phyloP scores from a whole-genome alignment of 352 stramenopile genomes.

The Peronosclerospora sorghi region DNA sequence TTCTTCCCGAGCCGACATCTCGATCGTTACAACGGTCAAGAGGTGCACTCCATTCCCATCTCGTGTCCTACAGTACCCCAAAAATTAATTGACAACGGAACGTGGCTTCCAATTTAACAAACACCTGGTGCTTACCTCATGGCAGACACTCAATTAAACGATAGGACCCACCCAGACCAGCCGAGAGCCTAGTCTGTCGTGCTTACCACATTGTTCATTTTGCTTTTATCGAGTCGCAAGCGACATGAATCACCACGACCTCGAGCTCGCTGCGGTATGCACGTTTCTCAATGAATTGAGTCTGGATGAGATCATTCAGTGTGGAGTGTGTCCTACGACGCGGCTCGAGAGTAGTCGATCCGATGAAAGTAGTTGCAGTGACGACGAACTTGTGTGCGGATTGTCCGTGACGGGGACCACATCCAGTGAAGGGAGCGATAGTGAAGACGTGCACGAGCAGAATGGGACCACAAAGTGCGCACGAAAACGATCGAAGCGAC shows the following conservation, averaged over 20 bases:
- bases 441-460: conserved; percentile 2
- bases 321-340: no score
- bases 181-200: background rate
- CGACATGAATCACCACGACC: conserved; percentile 10
- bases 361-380: conserved; percentile 3
- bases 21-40: no score
- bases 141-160: no score
- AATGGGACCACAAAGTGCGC: background rate
- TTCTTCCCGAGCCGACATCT: no score
- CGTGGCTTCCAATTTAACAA: no score
- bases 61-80: no score
- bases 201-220: conserved; percentile 7
- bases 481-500: conserved; percentile 2
- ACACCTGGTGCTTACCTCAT: no score
- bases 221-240: conserved; percentile 2
- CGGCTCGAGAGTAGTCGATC: no score
- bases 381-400: background rate
- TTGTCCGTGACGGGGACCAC: conserved; percentile 5
- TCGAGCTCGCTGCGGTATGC: conserved; percentile 13
- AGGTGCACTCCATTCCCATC: no score
- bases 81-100: no score
- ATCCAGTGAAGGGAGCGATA: conserved; percentile 13
- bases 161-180: no score
- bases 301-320: conserved; percentile 19
- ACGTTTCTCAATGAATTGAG: conserved; percentile 21